phyloP scores from a whole-genome alignment of 129 eudicot genomes.

The Centrapalus pauciflorus region DNA sequence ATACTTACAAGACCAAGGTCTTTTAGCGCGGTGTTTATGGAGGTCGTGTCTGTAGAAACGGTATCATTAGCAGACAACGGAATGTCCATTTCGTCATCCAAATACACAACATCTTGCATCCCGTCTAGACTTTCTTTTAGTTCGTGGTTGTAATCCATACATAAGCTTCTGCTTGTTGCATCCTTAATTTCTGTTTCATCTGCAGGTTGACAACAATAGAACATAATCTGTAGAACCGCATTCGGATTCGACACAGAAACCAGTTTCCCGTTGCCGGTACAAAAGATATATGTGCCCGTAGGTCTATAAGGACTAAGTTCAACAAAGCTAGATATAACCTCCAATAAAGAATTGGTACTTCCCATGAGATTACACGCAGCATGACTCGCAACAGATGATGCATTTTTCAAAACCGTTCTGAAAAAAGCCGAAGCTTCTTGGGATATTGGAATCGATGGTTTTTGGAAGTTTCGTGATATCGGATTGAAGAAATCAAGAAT shows the following conservation, averaged over 20 bases:
- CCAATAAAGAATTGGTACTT: slow-evolving; percentile 59
- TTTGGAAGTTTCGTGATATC: slow-evolving; percentile 36
- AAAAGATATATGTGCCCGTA: slow-evolving; percentile 65
- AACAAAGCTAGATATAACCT: slow-evolving; percentile 49
- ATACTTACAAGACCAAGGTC: slow-evolving; percentile 81
- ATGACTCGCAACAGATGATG: slow-evolving; percentile 53
- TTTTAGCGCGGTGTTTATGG: slow-evolving; percentile 38
- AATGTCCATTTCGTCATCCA: slow-evolving; percentile 42
- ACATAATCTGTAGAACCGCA: slow-evolving; percentile 67
- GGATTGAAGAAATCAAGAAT: slow-evolving; percentile 55
- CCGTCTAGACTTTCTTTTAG: slow-evolving; percentile 37
- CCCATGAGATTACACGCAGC: slow-evolving; percentile 75
- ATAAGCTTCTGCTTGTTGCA: slow-evolving; percentile 40
- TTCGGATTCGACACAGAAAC: slow-evolving; percentile 52
- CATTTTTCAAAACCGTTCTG: slow-evolving; percentile 46
- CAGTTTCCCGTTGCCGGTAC: slow-evolving; percentile 52
- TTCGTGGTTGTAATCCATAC: slow-evolving; percentile 38
- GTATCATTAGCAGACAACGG: slow-evolving; percentile 44
- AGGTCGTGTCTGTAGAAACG: slow-evolving; percentile 15
- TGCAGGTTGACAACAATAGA: slow-evolving; percentile 47
- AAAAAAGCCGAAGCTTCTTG: slow-evolving; percentile 43
- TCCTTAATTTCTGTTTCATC: slow-evolving; percentile 31
- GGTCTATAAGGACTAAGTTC: slow-evolving; percentile 91
- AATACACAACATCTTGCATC: slow-evolving; percentile 62
- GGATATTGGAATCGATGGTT: slow-evolving; percentile 10